Conservation (phyloP, 2,329 filamentous ascomycete genomes). For the Penicillium sp. region DNA sequence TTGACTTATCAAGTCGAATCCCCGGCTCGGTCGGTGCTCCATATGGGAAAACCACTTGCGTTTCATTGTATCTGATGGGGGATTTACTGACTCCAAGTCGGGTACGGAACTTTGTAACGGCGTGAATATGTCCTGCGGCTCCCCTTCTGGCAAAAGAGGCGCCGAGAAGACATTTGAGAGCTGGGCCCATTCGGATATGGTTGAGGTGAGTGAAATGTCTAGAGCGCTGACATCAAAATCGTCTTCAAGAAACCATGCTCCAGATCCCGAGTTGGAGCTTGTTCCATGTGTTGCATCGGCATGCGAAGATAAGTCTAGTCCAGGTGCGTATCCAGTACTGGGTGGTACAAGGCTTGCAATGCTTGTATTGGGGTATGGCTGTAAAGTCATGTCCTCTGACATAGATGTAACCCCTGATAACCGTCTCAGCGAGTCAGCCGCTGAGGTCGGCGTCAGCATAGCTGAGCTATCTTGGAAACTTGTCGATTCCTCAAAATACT, state of each 20-base stretch:
- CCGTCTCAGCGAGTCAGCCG: background rate
- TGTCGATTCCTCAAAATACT: background rate
- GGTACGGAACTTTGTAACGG: background rate
- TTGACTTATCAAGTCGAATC: background rate
- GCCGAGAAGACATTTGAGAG: conserved; percentile 2
- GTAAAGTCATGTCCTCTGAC: background rate
- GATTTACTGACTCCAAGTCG: background rate
- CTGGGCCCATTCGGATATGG: conserved; percentile 21
- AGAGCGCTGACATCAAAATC: conserved; percentile 19
- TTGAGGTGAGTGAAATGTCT: conserved; percentile 18
- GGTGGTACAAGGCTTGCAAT: background rate
- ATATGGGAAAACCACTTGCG: conserved; percentile 10
- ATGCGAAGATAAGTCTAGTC: background rate
- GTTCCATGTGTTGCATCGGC: background rate
- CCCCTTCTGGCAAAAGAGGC: background rate
- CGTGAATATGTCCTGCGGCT: background rate
- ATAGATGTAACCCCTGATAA: background rate
- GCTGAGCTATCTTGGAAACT: background rate
- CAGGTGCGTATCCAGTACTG: background rate
- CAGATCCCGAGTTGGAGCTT: conserved; percentile 2
- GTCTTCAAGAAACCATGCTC: conserved; percentile 17
- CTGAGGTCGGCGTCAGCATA: background rate
- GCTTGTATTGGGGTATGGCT: background rate
- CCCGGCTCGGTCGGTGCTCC: background rate
- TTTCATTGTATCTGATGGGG: conserved; percentile 1